phyloP scores from a whole-genome alignment of 495 filamentous ascomycete species.

The Talaromyces proteolyticus region DNA sequence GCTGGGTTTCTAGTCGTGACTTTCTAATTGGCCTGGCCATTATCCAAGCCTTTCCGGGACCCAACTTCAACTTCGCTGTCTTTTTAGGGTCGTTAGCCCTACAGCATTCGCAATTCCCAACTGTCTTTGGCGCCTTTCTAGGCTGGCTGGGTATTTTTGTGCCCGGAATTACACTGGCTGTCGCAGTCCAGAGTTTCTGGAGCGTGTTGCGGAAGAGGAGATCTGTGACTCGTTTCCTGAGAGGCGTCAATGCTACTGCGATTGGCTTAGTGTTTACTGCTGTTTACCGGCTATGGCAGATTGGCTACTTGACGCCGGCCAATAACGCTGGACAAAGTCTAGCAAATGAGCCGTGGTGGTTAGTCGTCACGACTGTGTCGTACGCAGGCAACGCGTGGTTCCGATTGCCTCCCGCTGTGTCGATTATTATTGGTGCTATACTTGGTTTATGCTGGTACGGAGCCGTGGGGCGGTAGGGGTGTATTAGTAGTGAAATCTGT shows the following conservation, averaged over 20 bases:
- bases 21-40: slow-evolving; percentile 79
- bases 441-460: slow-evolving; percentile 63
- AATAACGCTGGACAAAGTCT: slow-evolving; percentile 47
- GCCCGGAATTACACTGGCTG: slow-evolving; percentile 60
- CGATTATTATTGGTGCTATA: slow-evolving; percentile 60
- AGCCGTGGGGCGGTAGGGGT: slow-evolving; percentile 27
- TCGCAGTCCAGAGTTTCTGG: slow-evolving; percentile 71
- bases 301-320: slow-evolving; percentile 57
- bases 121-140: slow-evolving; percentile 55
- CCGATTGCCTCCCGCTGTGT: slow-evolving; percentile 48
- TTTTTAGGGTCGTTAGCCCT: slow-evolving; percentile 63
- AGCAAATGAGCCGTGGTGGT: slow-evolving; percentile 69
- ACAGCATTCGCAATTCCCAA: slow-evolving; percentile 23
- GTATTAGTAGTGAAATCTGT: neutral
- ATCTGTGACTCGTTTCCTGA: slow-evolving; percentile 50
- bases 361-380: slow-evolving; percentile 55
- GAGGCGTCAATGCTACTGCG: slow-evolving; percentile 71
- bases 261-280: slow-evolving; percentile 79
- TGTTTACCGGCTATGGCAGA: slow-evolving; percentile 78
- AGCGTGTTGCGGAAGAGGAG: slow-evolving; percentile 44
- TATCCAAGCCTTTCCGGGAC: slow-evolving; percentile 79
- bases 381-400: slow-evolving; percentile 64
- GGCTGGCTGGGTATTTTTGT: slow-evolving; percentile 66
- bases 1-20: slow-evolving; percentile 74
- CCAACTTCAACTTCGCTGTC: slow-evolving; percentile 86